phyloP scores from a whole-genome alignment of 345 rosid species.

The Hibiscus syriacus region DNA sequence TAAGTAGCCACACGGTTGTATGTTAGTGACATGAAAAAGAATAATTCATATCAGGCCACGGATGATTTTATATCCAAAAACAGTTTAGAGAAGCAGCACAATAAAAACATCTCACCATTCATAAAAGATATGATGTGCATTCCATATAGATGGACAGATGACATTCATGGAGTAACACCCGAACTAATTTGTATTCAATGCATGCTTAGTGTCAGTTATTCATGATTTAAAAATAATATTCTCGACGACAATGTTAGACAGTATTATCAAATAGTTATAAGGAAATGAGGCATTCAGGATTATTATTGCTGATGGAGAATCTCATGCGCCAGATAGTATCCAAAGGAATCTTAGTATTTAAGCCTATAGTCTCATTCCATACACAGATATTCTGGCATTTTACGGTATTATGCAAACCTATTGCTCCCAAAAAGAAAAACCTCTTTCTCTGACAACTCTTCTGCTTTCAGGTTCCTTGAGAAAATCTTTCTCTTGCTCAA shows the following conservation, averaged over 20 bases:
- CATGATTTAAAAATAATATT: conserved; percentile 18
- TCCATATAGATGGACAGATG: neutral
- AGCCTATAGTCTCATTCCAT: conserved; percentile 5
- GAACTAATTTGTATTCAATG: neutral
- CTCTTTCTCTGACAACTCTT: conserved; percentile 56
- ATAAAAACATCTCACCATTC: neutral
- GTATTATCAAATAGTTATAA: neutral
- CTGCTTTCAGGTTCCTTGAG: conserved; percentile 55
- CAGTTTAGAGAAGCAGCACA: neutral
- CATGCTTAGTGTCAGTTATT: neutral
- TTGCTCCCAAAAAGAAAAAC: conserved; percentile 58
- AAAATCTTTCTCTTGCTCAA: conserved; percentile 32
- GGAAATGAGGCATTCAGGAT: neutral
- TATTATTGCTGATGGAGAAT: conserved; percentile 9
- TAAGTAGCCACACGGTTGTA: neutral
- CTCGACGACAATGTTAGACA: neutral
- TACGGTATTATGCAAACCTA: conserved; percentile 22
- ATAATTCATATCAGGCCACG: neutral
- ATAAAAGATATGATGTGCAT: neutral
- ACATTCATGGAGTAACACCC: neutral
- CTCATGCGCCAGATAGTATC: conserved; percentile 6
- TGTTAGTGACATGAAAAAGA: neutral
- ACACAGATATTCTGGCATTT: neutral
- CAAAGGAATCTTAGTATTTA: conserved; percentile 12
- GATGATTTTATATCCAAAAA: neutral